phyloP scores from a whole-genome alignment of 495 filamentous ascomycete species.

The Lichina pygmaea region DNA sequence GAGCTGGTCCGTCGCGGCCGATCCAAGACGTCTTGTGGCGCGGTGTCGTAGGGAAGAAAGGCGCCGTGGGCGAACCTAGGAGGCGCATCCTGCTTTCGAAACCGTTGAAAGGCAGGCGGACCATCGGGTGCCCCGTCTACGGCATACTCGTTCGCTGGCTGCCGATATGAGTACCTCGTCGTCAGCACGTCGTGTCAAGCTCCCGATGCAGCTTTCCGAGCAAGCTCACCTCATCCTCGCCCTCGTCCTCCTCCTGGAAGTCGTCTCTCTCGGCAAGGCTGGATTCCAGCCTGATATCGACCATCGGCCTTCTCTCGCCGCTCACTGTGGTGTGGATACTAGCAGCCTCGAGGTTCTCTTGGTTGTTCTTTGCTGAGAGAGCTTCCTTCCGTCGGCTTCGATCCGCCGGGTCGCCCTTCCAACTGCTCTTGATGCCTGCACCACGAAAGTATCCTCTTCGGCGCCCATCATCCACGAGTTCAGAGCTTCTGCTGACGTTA shows the following conservation, averaged over 20 bases:
- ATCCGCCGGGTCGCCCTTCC: slow-evolving; percentile 19
- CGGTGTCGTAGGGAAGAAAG: slow-evolving; percentile 22
- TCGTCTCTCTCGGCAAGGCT: slow-evolving; percentile 15
- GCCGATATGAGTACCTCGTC: neutral
- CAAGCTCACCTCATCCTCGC: no score
- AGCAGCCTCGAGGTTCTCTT: slow-evolving; percentile 11
- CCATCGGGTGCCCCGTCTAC: slow-evolving; percentile 33
- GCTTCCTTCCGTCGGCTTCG: slow-evolving; percentile 9
- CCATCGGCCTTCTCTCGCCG: slow-evolving; percentile 40
- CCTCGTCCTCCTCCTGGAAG: neutral
- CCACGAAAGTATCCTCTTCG: slow-evolving; percentile 13
- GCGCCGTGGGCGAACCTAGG: slow-evolving; percentile 4
- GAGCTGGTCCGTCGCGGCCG: slow-evolving; percentile 18
- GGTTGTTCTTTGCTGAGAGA: slow-evolving; percentile 10
- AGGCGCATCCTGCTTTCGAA: slow-evolving; percentile 21
- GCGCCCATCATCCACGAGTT: slow-evolving; percentile 23
- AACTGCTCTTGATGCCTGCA: slow-evolving; percentile 23
- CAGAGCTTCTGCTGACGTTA: slow-evolving; percentile 30
- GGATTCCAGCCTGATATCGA: slow-evolving; percentile 68
- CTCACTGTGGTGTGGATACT: slow-evolving; percentile 11
- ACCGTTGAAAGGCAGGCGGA: slow-evolving; percentile 71
- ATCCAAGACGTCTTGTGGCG: slow-evolving; percentile 13
- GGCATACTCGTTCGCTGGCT: slow-evolving; percentile 30
- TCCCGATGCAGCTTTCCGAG: no score
- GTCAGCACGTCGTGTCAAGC: neutral